Evolutionary conservation across 2,329 filamentous ascomycete species (phyloP).

Genomic region (Microsporum ferrugineum): DNA sequence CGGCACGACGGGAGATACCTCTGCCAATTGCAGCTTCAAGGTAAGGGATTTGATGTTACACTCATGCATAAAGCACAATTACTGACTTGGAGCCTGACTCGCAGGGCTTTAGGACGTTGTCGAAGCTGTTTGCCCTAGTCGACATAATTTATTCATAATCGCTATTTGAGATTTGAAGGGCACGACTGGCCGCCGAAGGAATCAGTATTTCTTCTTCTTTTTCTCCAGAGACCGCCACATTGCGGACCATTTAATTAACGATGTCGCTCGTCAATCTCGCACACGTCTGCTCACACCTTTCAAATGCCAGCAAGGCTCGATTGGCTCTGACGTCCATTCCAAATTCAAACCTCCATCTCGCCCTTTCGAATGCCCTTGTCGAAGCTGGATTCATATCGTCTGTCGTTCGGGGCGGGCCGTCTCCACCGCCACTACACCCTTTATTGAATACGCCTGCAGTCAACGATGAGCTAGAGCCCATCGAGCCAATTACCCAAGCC

Average conservation of each 20-base stretch:
- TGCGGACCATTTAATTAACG: background rate
- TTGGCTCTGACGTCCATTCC: constrained; percentile 75
- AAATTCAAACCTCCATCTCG: constrained; percentile 68
- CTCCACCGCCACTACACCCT: constrained; percentile 43
- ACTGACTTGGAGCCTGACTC: background rate
- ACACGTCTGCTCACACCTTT: constrained; percentile 78
- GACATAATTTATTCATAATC: background rate
- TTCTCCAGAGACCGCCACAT: background rate
- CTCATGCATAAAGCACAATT: background rate
- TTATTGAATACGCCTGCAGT: constrained; percentile 41
- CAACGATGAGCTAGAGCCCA: constrained; percentile 26
- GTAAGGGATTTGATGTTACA: background rate
- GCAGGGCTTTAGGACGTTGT: background rate
- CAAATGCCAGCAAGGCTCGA: constrained; percentile 75
- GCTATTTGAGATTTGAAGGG: background rate
- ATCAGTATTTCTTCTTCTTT: background rate
- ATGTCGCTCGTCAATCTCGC: constrained; percentile 67
- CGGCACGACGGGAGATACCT: background rate
- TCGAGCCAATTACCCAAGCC: constrained; percentile 49
- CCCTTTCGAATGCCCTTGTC: constrained; percentile 64
- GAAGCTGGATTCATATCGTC: constrained; percentile 69
- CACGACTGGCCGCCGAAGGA: background rate
- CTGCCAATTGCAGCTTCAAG: background rate
- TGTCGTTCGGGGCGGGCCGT: constrained; percentile 60
- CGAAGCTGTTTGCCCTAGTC: background rate